Evolutionary conservation across 805 yeast genomes (phyloP).

Genomic region (Nakazawaea siamensis): DNA sequence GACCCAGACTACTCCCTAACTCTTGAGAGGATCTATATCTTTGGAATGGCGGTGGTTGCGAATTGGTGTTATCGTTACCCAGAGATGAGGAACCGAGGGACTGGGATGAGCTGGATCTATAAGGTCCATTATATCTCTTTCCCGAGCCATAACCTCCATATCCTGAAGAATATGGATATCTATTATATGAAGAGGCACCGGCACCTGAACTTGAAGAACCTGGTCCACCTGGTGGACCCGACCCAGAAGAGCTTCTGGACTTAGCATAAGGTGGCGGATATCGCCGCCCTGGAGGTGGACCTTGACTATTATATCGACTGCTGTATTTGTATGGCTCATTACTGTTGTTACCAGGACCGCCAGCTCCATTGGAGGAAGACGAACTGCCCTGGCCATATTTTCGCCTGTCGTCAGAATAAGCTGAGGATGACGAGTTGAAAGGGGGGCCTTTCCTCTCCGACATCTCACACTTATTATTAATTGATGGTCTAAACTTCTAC

Average conservation of each 20-base stretch:
- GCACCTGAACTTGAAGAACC: no score
- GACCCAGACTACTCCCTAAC: not conserved
- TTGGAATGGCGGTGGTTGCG: conserved; percentile 3
- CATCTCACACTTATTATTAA: no score
- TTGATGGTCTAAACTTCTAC: no score
- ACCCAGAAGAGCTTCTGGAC: not conserved
- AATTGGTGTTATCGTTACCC: not conserved
- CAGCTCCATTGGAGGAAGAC: not conserved
- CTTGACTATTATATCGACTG: conserved; percentile 1
- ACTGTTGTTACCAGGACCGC: not conserved
- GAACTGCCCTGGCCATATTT: conserved; percentile 1
- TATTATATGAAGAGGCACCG: no score
- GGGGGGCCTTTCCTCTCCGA: conserved; percentile 10
- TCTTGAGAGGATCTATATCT: conserved; percentile 4
- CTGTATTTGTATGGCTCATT: no score
- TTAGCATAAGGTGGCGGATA: not conserved
- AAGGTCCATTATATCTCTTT: conserved; percentile 5
- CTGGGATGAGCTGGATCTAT: conserved; percentile 6
- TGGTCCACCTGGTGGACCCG: no score
- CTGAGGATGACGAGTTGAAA: no score
- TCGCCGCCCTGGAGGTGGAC: not conserved
- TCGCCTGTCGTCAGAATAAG: no score
- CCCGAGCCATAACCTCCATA: conserved; percentile 1
- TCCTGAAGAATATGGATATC: no score
- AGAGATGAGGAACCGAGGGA: no score